Conservation (phyloP, 805 yeast genomes). For the Yamadazyma olivae region DNA sequence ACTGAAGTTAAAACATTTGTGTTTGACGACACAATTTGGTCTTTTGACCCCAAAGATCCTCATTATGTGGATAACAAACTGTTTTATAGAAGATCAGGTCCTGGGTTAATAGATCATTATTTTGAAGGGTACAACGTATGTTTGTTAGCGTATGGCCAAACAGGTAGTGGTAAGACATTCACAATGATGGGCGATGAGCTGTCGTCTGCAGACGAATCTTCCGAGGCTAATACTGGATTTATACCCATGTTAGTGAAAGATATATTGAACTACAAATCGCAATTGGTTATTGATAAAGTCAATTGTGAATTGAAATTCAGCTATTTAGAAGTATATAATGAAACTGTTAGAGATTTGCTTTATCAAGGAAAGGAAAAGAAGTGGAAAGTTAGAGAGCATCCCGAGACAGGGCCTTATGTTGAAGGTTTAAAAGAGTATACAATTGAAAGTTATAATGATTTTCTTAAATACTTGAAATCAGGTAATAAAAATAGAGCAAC, state of each 20-base stretch:
- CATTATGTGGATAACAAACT: conserved; percentile 46
- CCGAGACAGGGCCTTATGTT: conserved; percentile 66
- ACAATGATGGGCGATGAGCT: conserved; percentile 49
- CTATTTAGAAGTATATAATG: conserved; percentile 76
- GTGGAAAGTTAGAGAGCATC: conserved; percentile 63
- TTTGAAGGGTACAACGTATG: conserved; percentile 43
- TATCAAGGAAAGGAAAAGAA: conserved; percentile 14
- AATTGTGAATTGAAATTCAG: conserved; percentile 47
- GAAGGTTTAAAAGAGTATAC: conserved; percentile 57
- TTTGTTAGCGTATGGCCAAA: conserved; percentile 42
- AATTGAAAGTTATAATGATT: conserved; percentile 49
- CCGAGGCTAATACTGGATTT: conserved; percentile 30
- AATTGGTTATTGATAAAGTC: conserved; percentile 33
- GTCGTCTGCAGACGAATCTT: conserved; percentile 4
- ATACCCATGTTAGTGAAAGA: conserved; percentile 47
- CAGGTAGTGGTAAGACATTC: conserved; percentile 41
- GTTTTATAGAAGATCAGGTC: conserved; percentile 55
- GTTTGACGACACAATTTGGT: conserved; percentile 21
- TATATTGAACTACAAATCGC: conserved; percentile 44
- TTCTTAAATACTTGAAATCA: conserved; percentile 39
- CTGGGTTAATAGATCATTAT: conserved; percentile 51
- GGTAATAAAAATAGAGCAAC: conserved; percentile 64
- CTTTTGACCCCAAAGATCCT: conserved; percentile 11
- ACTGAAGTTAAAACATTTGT: conserved; percentile 7
- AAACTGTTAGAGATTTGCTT: conserved; percentile 66